A percentile compares a stretch with the other conserved stretches of the same genome.
phyloP scores from a whole-genome alignment of 768 basidiomycete species.

The Heimioporus sp. region DNA sequence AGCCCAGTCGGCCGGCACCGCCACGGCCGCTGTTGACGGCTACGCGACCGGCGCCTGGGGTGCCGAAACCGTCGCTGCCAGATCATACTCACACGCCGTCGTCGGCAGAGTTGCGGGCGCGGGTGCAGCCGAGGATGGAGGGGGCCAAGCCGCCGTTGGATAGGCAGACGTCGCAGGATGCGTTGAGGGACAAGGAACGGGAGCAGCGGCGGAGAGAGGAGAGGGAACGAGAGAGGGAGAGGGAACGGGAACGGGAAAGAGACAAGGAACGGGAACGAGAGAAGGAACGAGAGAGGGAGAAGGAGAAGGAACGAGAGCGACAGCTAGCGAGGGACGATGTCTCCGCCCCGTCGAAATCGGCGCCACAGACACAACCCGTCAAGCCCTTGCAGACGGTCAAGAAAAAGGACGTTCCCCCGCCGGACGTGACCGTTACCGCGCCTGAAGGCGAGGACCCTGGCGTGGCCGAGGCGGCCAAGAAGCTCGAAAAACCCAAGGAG shows the following conservation, averaged over 20 bases:
- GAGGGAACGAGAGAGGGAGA: constrained; percentile 31
- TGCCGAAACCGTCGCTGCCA: constrained; percentile 38
- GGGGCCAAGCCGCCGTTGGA: constrained; percentile 30
- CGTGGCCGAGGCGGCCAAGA: constrained; percentile 68
- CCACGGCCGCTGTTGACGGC: constrained; percentile 62
- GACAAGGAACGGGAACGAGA: constrained; percentile 26
- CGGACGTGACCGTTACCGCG: constrained; percentile 52
- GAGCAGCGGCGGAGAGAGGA: constrained; percentile 41
- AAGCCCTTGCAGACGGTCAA: constrained; percentile 76
- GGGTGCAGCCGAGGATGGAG: constrained; percentile 53
- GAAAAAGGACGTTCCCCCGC: constrained; percentile 43
- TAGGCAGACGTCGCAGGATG: constrained; percentile 41
- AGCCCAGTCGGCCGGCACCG: constrained; percentile 65
- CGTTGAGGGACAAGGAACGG: constrained; percentile 35
- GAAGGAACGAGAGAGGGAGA: neutral
- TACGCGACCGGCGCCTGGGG: constrained; percentile 52
- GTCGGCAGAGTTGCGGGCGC: constrained; percentile 62
- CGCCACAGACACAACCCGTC: constrained; percentile 44
- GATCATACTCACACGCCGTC: constrained; percentile 60
- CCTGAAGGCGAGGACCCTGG: constrained; percentile 42
- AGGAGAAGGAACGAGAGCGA: constrained; percentile 18
- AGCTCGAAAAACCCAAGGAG: constrained; percentile 56
- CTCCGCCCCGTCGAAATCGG: constrained; percentile 43
- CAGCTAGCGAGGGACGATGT: constrained; percentile 31
- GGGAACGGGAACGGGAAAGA: constrained; percentile 36